Evolutionary conservation across 305 asterid genomes (phyloP), one percentile per base, ranked within the genome.

Genomic region (Coffea humblotiana): DNA sequence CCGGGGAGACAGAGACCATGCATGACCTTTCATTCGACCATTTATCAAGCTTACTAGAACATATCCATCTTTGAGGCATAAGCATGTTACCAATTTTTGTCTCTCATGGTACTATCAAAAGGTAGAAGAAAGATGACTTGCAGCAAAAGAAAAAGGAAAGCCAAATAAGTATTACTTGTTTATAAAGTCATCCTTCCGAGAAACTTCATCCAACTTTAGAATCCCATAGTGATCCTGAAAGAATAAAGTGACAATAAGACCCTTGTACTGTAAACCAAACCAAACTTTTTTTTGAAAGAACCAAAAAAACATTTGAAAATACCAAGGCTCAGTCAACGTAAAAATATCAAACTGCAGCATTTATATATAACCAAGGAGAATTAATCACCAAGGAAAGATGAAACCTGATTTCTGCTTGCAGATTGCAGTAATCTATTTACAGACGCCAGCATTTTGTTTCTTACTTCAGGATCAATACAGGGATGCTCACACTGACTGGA

Each of bases 171-270:
- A 71, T 71, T 89, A 93, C 99, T 97, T 92, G 93, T 96, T 96
- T 71, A 90, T 75, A 83, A 94, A 96, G 69, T 91, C 93, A 83
- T 73, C 78, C 88, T 88, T 91, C 84, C 67, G 83, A 27, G 92
- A 90, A 83, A 83, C 93, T 74, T 91, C 92, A 74, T 87, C 86
- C 90, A 96, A 78, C 83, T 94, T 92, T 76, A 84, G 75, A 84
- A 90, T 84, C 72, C 97, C 97, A 61, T 83, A 82, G 12, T 82
- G 67, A 86, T 96, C 99, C 99, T 96, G 95, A 80, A 89, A 91
- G 82, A 85, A 47, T 19, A 8, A n/a, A 32, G 48, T 23, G 32
- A 49, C 75, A 8, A 68, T 48, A 35, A 74, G 18, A 6, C 32
- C 51, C 37, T 25, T 71, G 56, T 6, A 18, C 15, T 2, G 21